Evolutionary conservation across 306 rosid genomes (phyloP).

Genomic region (Ochetophila trinervis): DNA sequence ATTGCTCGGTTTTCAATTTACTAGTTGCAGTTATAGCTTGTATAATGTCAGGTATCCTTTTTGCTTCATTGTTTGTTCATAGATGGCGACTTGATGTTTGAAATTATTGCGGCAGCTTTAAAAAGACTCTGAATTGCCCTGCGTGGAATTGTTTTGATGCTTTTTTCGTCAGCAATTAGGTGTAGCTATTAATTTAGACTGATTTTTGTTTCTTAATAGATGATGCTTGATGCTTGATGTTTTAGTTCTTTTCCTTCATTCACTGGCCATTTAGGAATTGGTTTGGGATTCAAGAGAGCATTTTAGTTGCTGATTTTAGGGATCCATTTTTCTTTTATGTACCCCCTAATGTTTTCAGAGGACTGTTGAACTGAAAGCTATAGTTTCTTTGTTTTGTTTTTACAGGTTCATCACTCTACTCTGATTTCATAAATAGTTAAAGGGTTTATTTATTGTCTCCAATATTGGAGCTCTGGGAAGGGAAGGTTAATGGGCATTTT

Average conservation of each 20-base stretch:
- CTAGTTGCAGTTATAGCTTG: slow-evolving; percentile 16
- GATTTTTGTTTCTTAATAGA: slow-evolving; percentile 1
- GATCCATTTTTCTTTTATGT: not conserved
- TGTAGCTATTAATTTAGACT: not conserved
- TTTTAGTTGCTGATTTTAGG: slow-evolving; percentile 1
- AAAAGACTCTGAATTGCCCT: not conserved
- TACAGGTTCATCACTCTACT: slow-evolving; percentile 33
- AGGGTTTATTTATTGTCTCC: slow-evolving; percentile 6
- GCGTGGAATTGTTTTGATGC: not conserved
- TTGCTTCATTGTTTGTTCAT: slow-evolving; percentile 12
- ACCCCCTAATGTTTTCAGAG: not conserved
- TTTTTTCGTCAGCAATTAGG: slow-evolving; percentile 9
- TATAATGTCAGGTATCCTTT: slow-evolving; percentile 13
- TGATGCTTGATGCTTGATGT: not conserved
- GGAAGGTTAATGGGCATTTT: slow-evolving; percentile 12
- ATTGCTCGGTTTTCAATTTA: slow-evolving; percentile 30
- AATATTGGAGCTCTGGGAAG: not conserved
- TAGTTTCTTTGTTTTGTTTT: slow-evolving; percentile 20
- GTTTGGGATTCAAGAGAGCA: not conserved
- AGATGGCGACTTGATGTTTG: slow-evolving; percentile 17
- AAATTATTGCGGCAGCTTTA: slow-evolving; percentile 13
- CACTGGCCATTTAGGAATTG: not conserved
- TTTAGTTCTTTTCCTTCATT: not conserved
- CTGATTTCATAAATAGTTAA: slow-evolving; percentile 7
- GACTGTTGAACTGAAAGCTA: slow-evolving; percentile 6